Conservation (phyloP, 1,284 basidiomycete genomes). For the Apiotrichum sp. region DNA sequence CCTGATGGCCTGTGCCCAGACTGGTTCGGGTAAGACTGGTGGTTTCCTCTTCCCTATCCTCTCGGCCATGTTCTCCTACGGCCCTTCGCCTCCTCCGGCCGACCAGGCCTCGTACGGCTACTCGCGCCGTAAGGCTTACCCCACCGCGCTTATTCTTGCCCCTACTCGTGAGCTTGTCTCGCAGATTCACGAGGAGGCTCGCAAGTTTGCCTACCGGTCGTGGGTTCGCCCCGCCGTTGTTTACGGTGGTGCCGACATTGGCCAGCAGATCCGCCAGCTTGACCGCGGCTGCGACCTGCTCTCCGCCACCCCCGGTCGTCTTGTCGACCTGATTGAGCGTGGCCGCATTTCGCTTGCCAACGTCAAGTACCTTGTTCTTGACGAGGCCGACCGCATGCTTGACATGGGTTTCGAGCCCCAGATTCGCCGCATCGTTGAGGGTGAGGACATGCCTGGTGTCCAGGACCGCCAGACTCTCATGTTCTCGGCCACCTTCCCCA, state of each 20-base stretch:
- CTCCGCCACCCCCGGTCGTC: conserved; percentile 95
- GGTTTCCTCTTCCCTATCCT: conserved; percentile 99
- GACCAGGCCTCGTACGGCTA: conserved; percentile 51
- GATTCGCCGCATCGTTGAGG: conserved; percentile 95
- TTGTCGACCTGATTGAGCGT: conserved; percentile 97
- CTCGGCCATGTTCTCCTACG: conserved; percentile 81
- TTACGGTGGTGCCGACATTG: conserved; percentile 98
- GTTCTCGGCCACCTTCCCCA: conserved; percentile 99
- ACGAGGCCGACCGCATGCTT: conserved; percentile 99
- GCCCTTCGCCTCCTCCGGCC: conserved; percentile 62
- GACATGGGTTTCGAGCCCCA: conserved; percentile 99
- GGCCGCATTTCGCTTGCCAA: conserved; percentile 94
- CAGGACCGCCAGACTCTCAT: conserved; percentile 95
- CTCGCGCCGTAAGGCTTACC: conserved; percentile 82
- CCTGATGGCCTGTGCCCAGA: conserved; percentile 99
- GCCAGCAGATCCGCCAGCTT: conserved; percentile 84
- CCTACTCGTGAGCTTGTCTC: conserved; percentile 98
- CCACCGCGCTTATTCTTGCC: conserved; percentile 91
- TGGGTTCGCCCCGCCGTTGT: conserved; percentile 99
- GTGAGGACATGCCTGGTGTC: conserved; percentile 95
- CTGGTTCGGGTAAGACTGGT: conserved; percentile 97
- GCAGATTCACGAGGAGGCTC: conserved; percentile 98
- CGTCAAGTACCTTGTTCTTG: conserved; percentile 95
- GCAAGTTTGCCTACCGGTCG: conserved; percentile 98
- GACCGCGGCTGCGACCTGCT: conserved; percentile 97